These are phyloP conservation scores for Epichloe hybrida DNA, from an alignment of 2,329 filamentous ascomycete species.

Conservation along the genomic window DNA sequence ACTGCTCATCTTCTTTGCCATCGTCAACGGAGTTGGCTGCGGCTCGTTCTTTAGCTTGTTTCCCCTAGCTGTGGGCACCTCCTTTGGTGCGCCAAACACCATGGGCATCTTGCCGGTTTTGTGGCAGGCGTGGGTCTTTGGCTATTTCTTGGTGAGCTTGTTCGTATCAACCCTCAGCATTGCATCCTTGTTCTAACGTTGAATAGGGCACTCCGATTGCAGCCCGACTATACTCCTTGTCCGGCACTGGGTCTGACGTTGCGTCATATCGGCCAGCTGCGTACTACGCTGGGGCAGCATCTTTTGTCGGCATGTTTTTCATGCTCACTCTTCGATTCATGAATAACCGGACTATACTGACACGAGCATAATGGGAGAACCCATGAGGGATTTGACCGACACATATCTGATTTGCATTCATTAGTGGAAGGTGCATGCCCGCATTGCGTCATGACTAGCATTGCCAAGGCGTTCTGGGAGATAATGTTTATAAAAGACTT, in stretches of 20 bases:
- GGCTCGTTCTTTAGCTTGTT: conserved; percentile 18
- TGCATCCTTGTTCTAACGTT: neutral
- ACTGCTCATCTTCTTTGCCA: conserved; percentile 11
- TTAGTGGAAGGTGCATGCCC: no score
- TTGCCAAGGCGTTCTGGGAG: neutral
- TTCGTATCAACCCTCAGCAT: neutral
- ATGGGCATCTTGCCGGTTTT: conserved; percentile 15
- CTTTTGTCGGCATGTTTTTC: conserved; percentile 9
- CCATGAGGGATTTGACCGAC: no score
- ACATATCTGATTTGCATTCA: no score
- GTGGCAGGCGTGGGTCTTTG: conserved; percentile 16
- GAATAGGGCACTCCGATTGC: conserved; percentile 15
- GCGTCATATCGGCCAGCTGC: conserved; percentile 13
- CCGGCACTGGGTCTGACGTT: conserved; percentile 7
- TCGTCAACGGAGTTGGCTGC: conserved; percentile 16
- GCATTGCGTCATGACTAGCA: neutral
- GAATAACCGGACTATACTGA: conserved; percentile 1
- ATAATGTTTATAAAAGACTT: neutral
- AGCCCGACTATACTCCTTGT: conserved; percentile 13
- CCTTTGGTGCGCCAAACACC: conserved; percentile 13
- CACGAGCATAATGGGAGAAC: conserved; percentile 1
- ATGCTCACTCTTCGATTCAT: conserved; percentile 7
- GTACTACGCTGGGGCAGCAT: conserved; percentile 15
- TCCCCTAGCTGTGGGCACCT: conserved; percentile 11
- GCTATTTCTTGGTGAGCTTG: conserved; percentile 14